Evolutionary conservation across 805 yeast genomes (phyloP).

Genomic region (Metschnikowia drakensbergensis): DNA sequence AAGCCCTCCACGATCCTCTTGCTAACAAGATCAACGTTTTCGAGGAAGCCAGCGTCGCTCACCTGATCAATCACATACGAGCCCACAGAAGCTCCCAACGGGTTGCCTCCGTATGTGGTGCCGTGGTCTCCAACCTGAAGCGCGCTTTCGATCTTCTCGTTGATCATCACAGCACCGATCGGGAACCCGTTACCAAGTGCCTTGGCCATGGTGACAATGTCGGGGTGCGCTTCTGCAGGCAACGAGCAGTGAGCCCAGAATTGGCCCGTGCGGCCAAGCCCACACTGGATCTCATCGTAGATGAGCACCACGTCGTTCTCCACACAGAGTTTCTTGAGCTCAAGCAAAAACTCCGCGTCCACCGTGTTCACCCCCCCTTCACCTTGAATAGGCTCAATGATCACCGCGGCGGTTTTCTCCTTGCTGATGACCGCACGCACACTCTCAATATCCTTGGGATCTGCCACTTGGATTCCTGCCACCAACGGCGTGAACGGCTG

Average conservation of each 20-base stretch:
- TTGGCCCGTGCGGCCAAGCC: slow-evolving; percentile 87
- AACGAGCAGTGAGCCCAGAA: slow-evolving; percentile 87
- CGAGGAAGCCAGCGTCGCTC: slow-evolving; percentile 56
- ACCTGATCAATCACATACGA: slow-evolving; percentile 68
- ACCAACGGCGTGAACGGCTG: slow-evolving; percentile 85
- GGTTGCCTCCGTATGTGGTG: slow-evolving; percentile 97
- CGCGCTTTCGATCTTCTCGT: slow-evolving; percentile 68
- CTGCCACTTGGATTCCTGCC: slow-evolving; percentile 80
- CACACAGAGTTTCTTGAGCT: slow-evolving; percentile 62
- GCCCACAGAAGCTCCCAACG: slow-evolving; percentile 82
- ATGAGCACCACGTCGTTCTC: slow-evolving; percentile 72
- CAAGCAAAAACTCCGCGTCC: slow-evolving; percentile 57
- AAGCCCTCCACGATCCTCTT: slow-evolving; percentile 51
- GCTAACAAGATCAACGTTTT: slow-evolving; percentile 58
- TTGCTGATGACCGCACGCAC: slow-evolving; percentile 51
- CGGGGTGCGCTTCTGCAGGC: slow-evolving; percentile 86
- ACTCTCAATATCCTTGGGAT: slow-evolving; percentile 54
- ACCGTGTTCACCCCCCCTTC: slow-evolving; percentile 90
- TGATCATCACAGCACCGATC: slow-evolving; percentile 87
- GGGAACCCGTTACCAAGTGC: slow-evolving; percentile 97
- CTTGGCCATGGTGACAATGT: slow-evolving; percentile 89
- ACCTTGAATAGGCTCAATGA: slow-evolving; percentile 96
- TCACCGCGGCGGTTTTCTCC: slow-evolving; percentile 81
- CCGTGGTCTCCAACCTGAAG: slow-evolving; percentile 95
- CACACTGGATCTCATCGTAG: slow-evolving; percentile 96